These are phyloP conservation scores for Phytophthora melonis DNA, from an alignment of 352 stramenopile species.

Conservation along the genomic window DNA sequence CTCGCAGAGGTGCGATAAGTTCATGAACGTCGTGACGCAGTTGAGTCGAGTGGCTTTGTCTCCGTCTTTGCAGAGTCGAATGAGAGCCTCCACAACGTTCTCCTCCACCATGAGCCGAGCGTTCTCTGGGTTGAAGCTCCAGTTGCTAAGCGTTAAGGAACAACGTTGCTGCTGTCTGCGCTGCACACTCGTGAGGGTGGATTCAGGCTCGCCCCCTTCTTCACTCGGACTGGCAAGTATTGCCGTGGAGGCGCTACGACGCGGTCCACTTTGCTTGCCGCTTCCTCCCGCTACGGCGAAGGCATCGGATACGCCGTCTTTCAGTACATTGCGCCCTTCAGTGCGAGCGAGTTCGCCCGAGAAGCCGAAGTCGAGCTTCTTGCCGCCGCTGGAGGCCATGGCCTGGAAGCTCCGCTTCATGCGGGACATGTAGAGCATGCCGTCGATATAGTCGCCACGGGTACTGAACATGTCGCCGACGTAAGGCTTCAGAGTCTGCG, in stretches of 20 bases:
- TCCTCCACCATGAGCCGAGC: conserved; percentile 89
- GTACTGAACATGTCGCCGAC: conserved; percentile 84
- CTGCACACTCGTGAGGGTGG: conserved; percentile 26
- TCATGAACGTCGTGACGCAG: conserved; percentile 90
- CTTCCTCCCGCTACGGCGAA: conserved; percentile 28
- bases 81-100: conserved; percentile 87
- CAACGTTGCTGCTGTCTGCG: conserved; percentile 72
- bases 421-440: conserved; percentile 89
- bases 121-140: conserved; percentile 89
- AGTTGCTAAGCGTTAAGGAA: conserved; percentile 88
- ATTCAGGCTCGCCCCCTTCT: conserved; percentile 15
- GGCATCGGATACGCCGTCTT: conserved; percentile 64
- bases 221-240: conserved; percentile 12
- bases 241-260: conserved; percentile 13
- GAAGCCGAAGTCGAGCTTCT: conserved; percentile 27
- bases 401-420: conserved; percentile 81
- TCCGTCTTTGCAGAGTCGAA: conserved; percentile 72
- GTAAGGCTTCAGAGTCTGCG: conserved; percentile 69
- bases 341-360: conserved; percentile 26
- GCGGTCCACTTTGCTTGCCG: conserved; percentile 9
- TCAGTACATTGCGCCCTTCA: conserved; percentile 42
- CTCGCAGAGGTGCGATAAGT: conserved; percentile 79
- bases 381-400: conserved; percentile 39
- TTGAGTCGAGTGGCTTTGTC: conserved; percentile 68
- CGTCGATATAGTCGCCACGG: conserved; percentile 84